Conservation (phyloP, 345 rosid species). For the Euclidium syriacum region DNA sequence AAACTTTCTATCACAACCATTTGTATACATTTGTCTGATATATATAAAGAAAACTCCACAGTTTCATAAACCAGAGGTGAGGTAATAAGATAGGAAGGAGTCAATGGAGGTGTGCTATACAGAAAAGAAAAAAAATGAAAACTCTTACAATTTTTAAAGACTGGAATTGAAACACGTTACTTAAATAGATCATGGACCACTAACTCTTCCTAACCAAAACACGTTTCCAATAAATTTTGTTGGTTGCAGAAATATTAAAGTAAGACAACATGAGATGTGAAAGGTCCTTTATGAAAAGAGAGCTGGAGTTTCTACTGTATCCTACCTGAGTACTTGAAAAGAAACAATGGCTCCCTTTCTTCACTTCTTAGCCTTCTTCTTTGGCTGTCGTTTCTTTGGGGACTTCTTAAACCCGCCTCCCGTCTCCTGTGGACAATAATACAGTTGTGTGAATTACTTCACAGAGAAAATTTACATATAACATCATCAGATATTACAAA, state of each 20-base stretch:
- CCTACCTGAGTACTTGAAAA: not conserved
- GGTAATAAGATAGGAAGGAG: not conserved
- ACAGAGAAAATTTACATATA: not conserved
- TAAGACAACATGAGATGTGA: not conserved
- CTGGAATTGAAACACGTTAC: slow-evolving; percentile 7
- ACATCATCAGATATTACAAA: not conserved
- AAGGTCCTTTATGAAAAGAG: not conserved
- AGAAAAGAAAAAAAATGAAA: not conserved
- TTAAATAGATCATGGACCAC: not conserved
- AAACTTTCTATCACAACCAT: slow-evolving; percentile 5
- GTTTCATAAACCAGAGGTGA: not conserved
- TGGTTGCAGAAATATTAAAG: not conserved
- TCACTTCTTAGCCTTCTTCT: slow-evolving; percentile 32
- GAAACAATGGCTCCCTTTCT: not conserved
- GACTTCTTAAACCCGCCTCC: slow-evolving; percentile 41
- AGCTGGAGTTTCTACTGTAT: not conserved
- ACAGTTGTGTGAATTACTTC: not conserved
- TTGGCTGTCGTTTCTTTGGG: slow-evolving; percentile 37
- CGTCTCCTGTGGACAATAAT: slow-evolving; percentile 42
- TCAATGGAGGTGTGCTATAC: slow-evolving; percentile 19
- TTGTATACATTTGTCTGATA: slow-evolving; percentile 1
- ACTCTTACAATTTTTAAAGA: not conserved
- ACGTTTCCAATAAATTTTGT: not conserved
- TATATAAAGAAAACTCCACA: not conserved
- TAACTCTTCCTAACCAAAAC: not conserved